phyloP scores from a whole-genome alignment of 75 land plant genomes.

The Cupressus sempervirens region DNA sequence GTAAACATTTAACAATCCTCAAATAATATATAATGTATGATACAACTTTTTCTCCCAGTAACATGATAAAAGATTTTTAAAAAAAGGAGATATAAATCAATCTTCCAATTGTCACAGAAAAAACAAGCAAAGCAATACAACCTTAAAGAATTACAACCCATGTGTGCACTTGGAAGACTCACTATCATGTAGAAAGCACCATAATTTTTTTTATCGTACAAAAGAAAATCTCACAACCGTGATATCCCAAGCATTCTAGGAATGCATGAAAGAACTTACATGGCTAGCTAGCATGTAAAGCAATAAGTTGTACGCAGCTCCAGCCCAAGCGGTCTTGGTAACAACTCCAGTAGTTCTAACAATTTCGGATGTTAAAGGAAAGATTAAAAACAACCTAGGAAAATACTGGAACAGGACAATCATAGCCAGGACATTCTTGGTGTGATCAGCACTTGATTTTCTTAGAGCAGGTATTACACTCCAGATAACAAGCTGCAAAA shows the following conservation, averaged over 20 bases:
- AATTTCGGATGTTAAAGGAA: conserved; percentile 60
- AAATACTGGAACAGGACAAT: conserved; percentile 68
- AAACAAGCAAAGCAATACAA: not conserved
- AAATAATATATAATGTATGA: not conserved
- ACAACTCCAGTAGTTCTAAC: conserved; percentile 71
- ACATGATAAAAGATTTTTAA: not conserved
- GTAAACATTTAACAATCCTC: not conserved
- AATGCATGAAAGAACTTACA: conserved; percentile 37
- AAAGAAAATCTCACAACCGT: not conserved
- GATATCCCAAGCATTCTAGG: not conserved
- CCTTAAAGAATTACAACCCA: not conserved
- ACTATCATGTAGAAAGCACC: not conserved
- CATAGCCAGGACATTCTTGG: conserved; percentile 53
- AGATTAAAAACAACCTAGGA: conserved; percentile 64
- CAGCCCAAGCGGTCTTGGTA: conserved; percentile 82
- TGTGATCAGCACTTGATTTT: conserved; percentile 43
- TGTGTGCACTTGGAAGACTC: conserved; percentile 54
- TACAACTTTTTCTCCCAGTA: not conserved
- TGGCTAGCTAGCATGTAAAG: conserved; percentile 84
- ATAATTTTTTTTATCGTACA: not conserved
- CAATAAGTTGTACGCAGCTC: conserved; percentile 78
- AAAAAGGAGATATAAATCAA: not conserved
- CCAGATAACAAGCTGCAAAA: conserved; percentile 68
- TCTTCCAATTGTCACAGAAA: not conserved
- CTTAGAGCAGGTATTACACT: conserved; percentile 46